These are phyloP conservation scores for Coemansia sp. DNA, from an alignment of 192 early-diverging fungal species.

Conservation along the genomic window DNA sequence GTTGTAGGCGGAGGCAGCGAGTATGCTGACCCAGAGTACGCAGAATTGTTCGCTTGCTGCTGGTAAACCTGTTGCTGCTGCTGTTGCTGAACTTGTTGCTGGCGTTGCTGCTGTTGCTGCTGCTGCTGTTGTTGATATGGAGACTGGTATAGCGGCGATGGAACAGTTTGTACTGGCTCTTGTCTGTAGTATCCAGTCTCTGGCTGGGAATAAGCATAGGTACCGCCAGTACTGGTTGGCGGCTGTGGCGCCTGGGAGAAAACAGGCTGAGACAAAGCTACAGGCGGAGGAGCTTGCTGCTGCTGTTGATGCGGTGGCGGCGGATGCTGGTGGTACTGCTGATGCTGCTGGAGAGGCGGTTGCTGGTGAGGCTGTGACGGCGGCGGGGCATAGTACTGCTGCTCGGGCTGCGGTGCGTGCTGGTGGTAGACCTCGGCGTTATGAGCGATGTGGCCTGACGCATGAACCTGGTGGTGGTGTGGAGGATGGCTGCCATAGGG, in stretches of 20 bases:
- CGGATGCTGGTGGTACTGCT: slow-evolving; percentile 10
- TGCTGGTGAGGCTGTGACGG: slow-evolving; percentile 14
- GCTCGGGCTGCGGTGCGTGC: slow-evolving; percentile 14
- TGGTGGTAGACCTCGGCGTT: slow-evolving; percentile 2
- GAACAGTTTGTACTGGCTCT: slow-evolving; percentile 9
- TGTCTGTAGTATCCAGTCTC: slow-evolving; percentile 18
- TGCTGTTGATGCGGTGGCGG: slow-evolving; percentile 4
- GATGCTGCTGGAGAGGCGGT: background rate
- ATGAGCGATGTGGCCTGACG: slow-evolving; percentile 8
- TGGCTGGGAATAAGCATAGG: slow-evolving; percentile 13
- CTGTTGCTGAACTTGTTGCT: slow-evolving; percentile 7
- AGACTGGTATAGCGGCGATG: slow-evolving; percentile 13
- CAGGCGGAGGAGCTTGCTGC: background rate
- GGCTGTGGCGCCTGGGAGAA: slow-evolving; percentile 9
- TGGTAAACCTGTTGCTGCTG: slow-evolving; percentile 13
- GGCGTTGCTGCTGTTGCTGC: background rate
- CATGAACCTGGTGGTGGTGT: background rate
- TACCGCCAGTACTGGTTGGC: background rate
- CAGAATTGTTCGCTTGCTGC: slow-evolving; percentile 5
- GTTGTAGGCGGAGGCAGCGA: slow-evolving; percentile 4
- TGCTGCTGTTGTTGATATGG: slow-evolving; percentile 15
- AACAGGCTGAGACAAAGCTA: slow-evolving; percentile 7
- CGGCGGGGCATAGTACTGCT: slow-evolving; percentile 12
- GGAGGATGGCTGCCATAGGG: slow-evolving; percentile 10
- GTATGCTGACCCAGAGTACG: slow-evolving; percentile 1